Evolutionary conservation across 192 early-diverging fungal genomes (phyloP), one percentile per base, ranked within the genome.

Genomic region (Ambispora gerdemannii): DNA sequence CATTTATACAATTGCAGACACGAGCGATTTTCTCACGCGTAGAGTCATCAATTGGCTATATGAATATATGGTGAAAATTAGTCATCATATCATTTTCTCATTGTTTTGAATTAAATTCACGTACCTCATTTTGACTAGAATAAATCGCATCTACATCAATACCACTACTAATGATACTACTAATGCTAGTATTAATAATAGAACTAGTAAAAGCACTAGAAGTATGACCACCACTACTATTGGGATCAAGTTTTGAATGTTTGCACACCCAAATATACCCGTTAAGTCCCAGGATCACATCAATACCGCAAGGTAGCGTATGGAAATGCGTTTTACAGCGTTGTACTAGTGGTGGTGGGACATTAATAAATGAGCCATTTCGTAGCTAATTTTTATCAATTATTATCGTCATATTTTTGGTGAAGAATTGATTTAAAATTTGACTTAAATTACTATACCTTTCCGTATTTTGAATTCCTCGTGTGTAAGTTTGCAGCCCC

Each of bases 211-310:
- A n/a, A n/a, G n/a, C n/a, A n/a, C n/a, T n/a, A n/a, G n/a, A n/a
- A n/a, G n/a, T n/a, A n/a, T n/a, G n/a, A n/a, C n/a, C n/a, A n/a
- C n/a, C n/a, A n/a, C n/a, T n/a, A n/a, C n/a, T n/a, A n/a, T n/a
- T n/a, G n/a, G n/a, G n/a, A n/a, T n/a, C n/a, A n/a, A n/a, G 78
- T 43, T 76, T 77, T 28, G 73, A 81, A 32, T 80, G 86, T 72
- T 96, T 96, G 80, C 89, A 85, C 25, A 97, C 89, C 93, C 93
- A 97, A 60, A 99, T 92, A 74, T 94, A 96, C 2, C 97, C 97
- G 70, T 99, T 99, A 30, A 99, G 75, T 20, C 97, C 97, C 31
- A 99, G 81, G 35, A 97, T 88, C 10, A 99, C 78, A 76, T 99
- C 91, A 32, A 99, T 91, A 27, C 95, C 93, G 67, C 91, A 95